Base-by-base conservation (phyloP, 1,139 yeast species). In the Wickerhamiella pararugosa region DNA sequence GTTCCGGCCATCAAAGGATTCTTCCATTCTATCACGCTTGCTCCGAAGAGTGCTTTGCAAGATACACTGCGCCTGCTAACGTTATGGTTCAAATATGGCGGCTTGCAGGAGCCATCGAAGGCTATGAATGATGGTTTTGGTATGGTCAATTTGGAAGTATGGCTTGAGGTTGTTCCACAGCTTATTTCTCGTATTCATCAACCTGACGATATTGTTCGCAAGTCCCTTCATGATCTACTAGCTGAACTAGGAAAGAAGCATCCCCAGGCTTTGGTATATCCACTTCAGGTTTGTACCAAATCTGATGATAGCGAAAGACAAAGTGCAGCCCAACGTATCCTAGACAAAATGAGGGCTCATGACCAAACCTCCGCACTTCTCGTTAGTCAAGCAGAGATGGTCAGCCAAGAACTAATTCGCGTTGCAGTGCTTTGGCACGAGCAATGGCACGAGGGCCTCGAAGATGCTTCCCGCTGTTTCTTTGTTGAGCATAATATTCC, bases 401-500 rank as follows among this genome's bases (percentile, higher is more conserved):
- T 90, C n/a, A 81, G 94, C 64, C 78, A 77, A 51, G 98, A 92
- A 55, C 71, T 92, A 47, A 87, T 92, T 49, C 67, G 98, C 51
- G 94, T 86, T 10, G 96, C 97, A 0, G 96, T 90, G 1, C 65
- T 90, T 49, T 87, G 98, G 97, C 94, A 86, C 54, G 99, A 92
- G 56, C 81, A 81, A 58, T 92, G 99, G 98, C 87, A 87, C 54
- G 98, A 87, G 62, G 97, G 94, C 1, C 66, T 92, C 34, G 99
- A 92, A 58, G 96, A 90, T 64, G 98, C 98, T 0, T 86, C 95
- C 4, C 70, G 96, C 47, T 71, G 82, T 43, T 92, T 81, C 65
- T 90, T 86, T 61, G 95, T 94, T 32, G 98, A 92, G 49, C 92
- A 84, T 53, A 84, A 90, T 56, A 81, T 92, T 7, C 95, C 86